Conservation (phyloP, 345 rosid species). For the Passiflora organensis region DNA sequence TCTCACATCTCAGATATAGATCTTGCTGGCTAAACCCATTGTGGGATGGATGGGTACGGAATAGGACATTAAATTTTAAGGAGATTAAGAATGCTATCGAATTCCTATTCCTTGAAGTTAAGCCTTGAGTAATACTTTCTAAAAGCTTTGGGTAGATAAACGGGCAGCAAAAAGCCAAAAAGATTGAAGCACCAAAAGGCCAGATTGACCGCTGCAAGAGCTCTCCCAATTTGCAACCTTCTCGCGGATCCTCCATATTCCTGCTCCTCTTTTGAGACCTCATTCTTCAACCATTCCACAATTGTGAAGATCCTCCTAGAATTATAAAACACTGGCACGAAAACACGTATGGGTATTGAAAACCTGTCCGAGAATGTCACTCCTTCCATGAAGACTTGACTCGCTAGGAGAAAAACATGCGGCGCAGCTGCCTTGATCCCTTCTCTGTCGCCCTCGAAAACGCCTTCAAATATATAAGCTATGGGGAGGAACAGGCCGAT, state of each 20-base stretch:
- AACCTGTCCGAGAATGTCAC: slow-evolving; percentile 51
- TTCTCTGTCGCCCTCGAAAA: slow-evolving; percentile 60
- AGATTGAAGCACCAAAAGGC: slow-evolving; percentile 87
- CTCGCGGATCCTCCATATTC: slow-evolving; percentile 28
- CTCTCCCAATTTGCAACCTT: slow-evolving; percentile 52
- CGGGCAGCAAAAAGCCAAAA: slow-evolving; percentile 76
- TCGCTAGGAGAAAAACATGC: slow-evolving; percentile 64
- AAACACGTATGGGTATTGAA: slow-evolving; percentile 64
- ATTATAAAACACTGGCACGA: slow-evolving; percentile 75
- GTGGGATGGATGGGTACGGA: too few species aligned
- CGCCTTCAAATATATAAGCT: slow-evolving; percentile 65
- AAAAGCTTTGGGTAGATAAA: slow-evolving; percentile 74
- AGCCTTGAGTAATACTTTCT: slow-evolving; percentile 42
- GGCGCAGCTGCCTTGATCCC: slow-evolving; percentile 77
- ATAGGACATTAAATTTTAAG: too few species aligned
- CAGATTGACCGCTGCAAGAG: slow-evolving; percentile 59
- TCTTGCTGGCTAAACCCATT: too few species aligned
- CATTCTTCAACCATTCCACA: slow-evolving; percentile 59
- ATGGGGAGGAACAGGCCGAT: slow-evolving; percentile 65
- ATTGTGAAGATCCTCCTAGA: slow-evolving; percentile 57
- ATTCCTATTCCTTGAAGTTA: too few species aligned
- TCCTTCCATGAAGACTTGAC: slow-evolving; percentile 92
- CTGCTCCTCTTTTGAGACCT: slow-evolving; percentile 29
- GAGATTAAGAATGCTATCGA: too few species aligned
- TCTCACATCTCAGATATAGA: too few species aligned